A percentile compares a stretch with the other conserved stretches of the same genome.
Evolutionary conservation across 345 rosid species (phyloP).

Genomic region (Syzygium grande): DNA sequence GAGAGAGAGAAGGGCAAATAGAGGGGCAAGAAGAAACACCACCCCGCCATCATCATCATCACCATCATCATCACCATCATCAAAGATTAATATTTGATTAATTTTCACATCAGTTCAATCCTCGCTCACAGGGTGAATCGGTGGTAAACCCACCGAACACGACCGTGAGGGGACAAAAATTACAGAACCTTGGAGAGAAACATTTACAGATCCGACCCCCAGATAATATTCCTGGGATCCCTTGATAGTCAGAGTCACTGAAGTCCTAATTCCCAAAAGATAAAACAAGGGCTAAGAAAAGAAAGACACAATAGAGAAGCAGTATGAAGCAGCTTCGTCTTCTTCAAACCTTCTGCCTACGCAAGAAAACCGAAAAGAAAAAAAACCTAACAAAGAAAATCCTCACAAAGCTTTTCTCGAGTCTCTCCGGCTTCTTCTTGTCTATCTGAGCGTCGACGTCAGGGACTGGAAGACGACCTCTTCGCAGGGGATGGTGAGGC

Average conservation of each 20-base stretch:
- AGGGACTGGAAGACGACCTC: conserved; percentile 36
- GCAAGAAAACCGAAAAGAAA: not conserved
- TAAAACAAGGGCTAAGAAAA: not conserved
- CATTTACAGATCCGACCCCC: not conserved
- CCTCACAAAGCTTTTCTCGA: not conserved
- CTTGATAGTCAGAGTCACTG: not conserved
- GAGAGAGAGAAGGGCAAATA: not conserved
- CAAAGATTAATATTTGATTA: not conserved
- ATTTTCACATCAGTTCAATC: not conserved
- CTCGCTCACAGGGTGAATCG: conserved; percentile 1
- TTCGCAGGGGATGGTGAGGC: conserved; percentile 46
- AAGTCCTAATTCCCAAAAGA: not conserved
- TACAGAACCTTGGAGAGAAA: not conserved
- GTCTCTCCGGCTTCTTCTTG: not conserved
- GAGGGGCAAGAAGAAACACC: not conserved
- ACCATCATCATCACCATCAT: too few relatives aligned
- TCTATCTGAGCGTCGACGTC: conserved; percentile 17
- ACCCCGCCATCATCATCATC: too few relatives aligned
- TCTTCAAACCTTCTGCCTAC: not conserved
- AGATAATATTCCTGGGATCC: not conserved
- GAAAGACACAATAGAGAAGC: not conserved
- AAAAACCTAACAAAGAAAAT: not conserved
- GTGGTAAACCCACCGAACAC: not conserved
- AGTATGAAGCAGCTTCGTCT: not conserved
- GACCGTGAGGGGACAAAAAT: conserved; percentile 2